Evolutionary conservation across 2,329 filamentous ascomycete genomes (phyloP).

Genomic region (Simplicillium aogashimaense): DNA sequence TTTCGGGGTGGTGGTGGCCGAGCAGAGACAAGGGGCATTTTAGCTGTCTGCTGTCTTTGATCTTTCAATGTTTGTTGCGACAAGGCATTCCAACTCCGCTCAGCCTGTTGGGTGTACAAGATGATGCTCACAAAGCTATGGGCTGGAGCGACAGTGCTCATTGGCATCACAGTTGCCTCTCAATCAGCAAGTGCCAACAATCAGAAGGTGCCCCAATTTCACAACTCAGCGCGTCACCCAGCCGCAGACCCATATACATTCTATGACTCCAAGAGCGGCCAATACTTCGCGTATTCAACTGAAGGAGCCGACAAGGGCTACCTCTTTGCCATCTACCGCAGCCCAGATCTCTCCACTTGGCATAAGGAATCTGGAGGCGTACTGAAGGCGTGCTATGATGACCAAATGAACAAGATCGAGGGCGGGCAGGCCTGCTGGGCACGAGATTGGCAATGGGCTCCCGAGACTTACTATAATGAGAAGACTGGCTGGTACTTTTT

Average conservation of each 20-base stretch:
- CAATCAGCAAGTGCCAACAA: no score
- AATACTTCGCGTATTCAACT: constrained; percentile 25
- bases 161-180: no score
- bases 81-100: no score
- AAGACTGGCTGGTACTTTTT: constrained; percentile 26
- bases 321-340: constrained; percentile 23
- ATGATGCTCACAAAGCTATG: no score
- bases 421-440: constrained; percentile 25
- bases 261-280: constrained; percentile 16
- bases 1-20: no score
- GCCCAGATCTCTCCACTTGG: constrained; percentile 25
- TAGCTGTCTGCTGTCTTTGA: no score
- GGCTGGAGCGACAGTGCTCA: no score
- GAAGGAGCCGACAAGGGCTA: constrained; percentile 21
- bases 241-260: constrained; percentile 22
- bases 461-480: constrained; percentile 24
- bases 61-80: no score
- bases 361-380: constrained; percentile 20
- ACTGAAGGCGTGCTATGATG: constrained; percentile 20
- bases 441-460: constrained; percentile 24
- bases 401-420: constrained; percentile 14
- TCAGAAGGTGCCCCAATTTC: constrained; percentile 15
- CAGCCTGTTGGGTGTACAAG: no score
- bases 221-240: constrained; percentile 20
- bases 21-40: no score